Percentiles rank a stretch among this genome's conserved stretches.
phyloP scores from a whole-genome alignment of 2,329 filamentous ascomycete species.

The Pseudocercospora macadamiae region DNA sequence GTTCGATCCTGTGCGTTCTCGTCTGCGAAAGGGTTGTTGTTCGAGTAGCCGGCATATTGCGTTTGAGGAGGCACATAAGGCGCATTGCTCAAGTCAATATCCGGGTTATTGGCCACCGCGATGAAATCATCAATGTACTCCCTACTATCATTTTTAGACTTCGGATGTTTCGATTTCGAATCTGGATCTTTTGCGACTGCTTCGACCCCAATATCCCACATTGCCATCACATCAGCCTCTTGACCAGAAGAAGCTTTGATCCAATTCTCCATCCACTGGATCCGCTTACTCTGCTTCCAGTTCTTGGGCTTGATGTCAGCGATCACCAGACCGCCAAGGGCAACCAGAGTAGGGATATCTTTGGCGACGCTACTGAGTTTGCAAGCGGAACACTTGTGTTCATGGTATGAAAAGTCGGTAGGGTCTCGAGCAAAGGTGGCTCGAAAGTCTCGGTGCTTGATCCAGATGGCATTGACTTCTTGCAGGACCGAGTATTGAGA shows the following conservation, averaged over 20 bases:
- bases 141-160: too few species aligned
- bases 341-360: slow-evolving; percentile 21
- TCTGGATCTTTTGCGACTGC: too few species aligned
- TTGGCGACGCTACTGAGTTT: slow-evolving; percentile 19
- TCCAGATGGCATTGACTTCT: slow-evolving; percentile 25
- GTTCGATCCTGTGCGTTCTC: too few species aligned
- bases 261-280: slow-evolving; percentile 28
- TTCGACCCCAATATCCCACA: too few species aligned
- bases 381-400: slow-evolving; percentile 31
- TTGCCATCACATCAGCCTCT: too few species aligned
- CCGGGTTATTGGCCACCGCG: too few species aligned
- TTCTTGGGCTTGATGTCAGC: slow-evolving; percentile 25
- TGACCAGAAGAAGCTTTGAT: slow-evolving; percentile 14
- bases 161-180: too few species aligned
- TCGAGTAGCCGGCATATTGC: too few species aligned
- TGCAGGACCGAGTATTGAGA: slow-evolving; percentile 17
- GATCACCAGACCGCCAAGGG: slow-evolving; percentile 29
- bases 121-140: too few species aligned
- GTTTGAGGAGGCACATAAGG: too few species aligned
- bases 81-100: too few species aligned
- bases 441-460: slow-evolving; percentile 10
- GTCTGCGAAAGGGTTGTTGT: too few species aligned
- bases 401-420: slow-evolving; percentile 13
- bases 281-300: slow-evolving; percentile 33
- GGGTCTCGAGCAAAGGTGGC: slow-evolving; percentile 7